Evolutionary conservation across 2,329 filamentous ascomycete genomes (phyloP).

Genomic region (Fusarium nygamai): DNA sequence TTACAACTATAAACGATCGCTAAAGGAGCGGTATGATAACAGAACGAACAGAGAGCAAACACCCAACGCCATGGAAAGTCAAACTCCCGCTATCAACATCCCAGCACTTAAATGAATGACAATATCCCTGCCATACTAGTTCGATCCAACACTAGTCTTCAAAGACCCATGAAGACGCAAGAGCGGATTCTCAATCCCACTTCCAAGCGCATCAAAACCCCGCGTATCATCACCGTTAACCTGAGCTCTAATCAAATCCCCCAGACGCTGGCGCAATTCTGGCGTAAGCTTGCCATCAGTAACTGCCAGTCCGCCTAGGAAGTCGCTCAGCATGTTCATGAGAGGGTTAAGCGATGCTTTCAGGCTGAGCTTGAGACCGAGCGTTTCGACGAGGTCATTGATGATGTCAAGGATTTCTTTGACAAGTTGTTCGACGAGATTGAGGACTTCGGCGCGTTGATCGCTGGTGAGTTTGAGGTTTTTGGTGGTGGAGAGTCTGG

Average conservation of each 20-base stretch:
- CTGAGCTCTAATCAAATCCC: not conserved
- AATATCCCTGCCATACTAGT: not conserved
- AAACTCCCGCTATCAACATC: not conserved
- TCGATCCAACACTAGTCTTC: not conserved
- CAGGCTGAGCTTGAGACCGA: not conserved
- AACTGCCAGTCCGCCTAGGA: not conserved
- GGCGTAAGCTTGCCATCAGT: not conserved
- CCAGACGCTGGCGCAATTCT: not conserved
- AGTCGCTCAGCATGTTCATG: conserved; percentile 5
- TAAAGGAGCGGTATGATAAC: not conserved
- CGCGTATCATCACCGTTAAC: not conserved
- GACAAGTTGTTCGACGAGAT: not conserved
- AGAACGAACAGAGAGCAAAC: not conserved
- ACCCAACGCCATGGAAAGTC: not conserved
- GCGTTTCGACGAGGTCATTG: not conserved
- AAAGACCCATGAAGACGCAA: not conserved
- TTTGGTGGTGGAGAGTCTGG: not conserved
- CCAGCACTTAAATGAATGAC: not conserved
- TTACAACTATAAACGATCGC: not conserved
- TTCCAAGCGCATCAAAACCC: not conserved
- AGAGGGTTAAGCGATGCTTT: conserved; percentile 6
- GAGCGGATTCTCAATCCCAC: conserved; percentile 3
- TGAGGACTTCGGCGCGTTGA: not conserved
- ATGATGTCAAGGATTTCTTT: not conserved
- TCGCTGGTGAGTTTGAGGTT: not conserved